Percentiles rank a stretch among this genome's conserved stretches.
Evolutionary conservation across 2,329 filamentous ascomycete genomes (phyloP).

Genomic region (Ilyonectria robusta): DNA sequence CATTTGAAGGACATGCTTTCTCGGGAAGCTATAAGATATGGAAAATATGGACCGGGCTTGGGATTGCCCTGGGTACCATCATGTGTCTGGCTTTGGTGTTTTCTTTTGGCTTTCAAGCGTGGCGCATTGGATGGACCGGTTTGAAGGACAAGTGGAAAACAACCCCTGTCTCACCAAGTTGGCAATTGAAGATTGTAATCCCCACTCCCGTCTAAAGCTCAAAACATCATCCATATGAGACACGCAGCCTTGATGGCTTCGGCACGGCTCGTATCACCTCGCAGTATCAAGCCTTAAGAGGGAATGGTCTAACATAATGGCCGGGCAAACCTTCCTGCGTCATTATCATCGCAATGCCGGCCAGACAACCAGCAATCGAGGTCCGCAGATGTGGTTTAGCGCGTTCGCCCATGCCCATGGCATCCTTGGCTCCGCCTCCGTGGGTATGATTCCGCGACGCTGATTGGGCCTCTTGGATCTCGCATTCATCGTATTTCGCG

Average conservation of each 20-base stretch:
- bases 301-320: neutral
- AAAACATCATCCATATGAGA: neutral
- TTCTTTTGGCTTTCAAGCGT: slow-evolving; percentile 24
- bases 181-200: neutral
- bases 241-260: neutral
- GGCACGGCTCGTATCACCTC: neutral
- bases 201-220: neutral
- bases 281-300: slow-evolving; percentile 6
- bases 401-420: neutral
- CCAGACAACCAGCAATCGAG: neutral
- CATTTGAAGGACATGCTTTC: neutral
- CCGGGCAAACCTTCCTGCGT: slow-evolving; percentile 1
- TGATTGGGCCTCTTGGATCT: slow-evolving; percentile 39
- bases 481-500: slow-evolving; percentile 51
- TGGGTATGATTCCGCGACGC: slow-evolving; percentile 16
- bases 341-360: neutral
- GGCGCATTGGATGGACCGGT: slow-evolving; percentile 20
- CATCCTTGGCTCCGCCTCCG: slow-evolving; percentile 33
- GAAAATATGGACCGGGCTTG: neutral
- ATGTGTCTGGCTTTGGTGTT: neutral
- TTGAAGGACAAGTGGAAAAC: neutral
- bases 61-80: neutral
- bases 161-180: neutral
- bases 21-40: neutral
- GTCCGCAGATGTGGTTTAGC: slow-evolving; percentile 4